Percentiles rank a stretch among this genome's conserved stretches.
Conservation (phyloP, 2,329 filamentous ascomycete genomes). For the Stemphylium beticola region DNA sequence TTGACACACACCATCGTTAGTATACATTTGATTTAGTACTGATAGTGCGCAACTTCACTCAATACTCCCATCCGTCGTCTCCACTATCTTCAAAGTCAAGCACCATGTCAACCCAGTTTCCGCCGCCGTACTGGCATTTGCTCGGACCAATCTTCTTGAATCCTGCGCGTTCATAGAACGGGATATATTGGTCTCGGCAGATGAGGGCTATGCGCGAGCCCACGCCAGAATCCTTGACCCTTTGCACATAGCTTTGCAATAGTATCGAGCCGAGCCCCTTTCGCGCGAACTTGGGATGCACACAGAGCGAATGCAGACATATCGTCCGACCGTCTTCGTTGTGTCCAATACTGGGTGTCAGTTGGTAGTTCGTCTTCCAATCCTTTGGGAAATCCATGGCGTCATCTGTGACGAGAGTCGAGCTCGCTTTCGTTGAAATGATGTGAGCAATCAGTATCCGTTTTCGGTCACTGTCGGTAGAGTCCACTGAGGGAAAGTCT, state of each 20-base stretch:
- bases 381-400: conserved; percentile 76
- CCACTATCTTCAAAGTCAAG: conserved; percentile 35
- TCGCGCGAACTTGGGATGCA: conserved; percentile 75
- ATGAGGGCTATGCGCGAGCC: conserved; percentile 78
- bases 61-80: conserved; percentile 9
- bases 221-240: conserved; percentile 72
- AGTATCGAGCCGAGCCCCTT: conserved; percentile 76
- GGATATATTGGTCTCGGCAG: conserved; percentile 74
- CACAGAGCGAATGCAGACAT: conserved; percentile 81
- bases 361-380: conserved; percentile 61
- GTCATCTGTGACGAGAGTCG: conserved; percentile 70
- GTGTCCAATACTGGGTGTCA: conserved; percentile 63
- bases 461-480: conserved; percentile 62
- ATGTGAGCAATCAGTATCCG: conserved; percentile 78
- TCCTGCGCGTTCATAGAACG: conserved; percentile 76
- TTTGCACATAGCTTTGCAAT: conserved; percentile 77
- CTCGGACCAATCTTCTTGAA: conserved; percentile 74
- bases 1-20: not conserved
- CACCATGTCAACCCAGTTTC: conserved; percentile 84
- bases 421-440: conserved; percentile 73
- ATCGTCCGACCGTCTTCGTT: conserved; percentile 75
- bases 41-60: not conserved
- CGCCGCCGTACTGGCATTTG: conserved; percentile 74
- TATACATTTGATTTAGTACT: not conserved
- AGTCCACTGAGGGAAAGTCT: conserved; percentile 64